These are phyloP conservation scores for Musa beccarii DNA, from an alignment of 176 grass and related monocot genomes.

Conservation along the genomic window DNA sequence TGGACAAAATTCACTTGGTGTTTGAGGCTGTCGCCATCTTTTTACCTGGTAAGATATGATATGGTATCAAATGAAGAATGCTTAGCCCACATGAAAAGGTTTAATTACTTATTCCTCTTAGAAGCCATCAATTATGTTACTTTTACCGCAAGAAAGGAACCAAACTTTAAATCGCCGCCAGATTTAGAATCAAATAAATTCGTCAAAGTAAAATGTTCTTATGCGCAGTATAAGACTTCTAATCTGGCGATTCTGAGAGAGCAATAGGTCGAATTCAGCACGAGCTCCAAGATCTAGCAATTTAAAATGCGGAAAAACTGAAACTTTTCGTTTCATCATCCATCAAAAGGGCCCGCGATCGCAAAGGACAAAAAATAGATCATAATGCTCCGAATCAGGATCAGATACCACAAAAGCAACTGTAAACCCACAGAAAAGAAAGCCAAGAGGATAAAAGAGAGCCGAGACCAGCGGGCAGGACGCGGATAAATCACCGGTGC, in stretches of 20 bases:
- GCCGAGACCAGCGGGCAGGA: neutral
- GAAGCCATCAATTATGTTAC: too few relatives aligned
- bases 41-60: neutral
- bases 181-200: too few relatives aligned
- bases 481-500: neutral
- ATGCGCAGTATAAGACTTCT: too few relatives aligned
- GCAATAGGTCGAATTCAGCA: neutral
- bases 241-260: too few relatives aligned
- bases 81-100: neutral
- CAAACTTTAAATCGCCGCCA: too few relatives aligned
- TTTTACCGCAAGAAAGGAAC: too few relatives aligned
- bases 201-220: too few relatives aligned
- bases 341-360: too few relatives aligned
- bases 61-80: neutral
- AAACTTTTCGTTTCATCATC: neutral
- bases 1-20: neutral
- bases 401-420: too few relatives aligned
- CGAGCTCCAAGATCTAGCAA: neutral
- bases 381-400: too few relatives aligned
- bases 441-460: neutral
- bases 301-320: neutral
- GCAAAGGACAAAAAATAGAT: too few relatives aligned
- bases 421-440: too few relatives aligned
- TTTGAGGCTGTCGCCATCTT: neutral
- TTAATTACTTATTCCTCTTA: neutral